Conservation (phyloP, 805 yeast genomes). For the Zygotorulaspora chibaensis region DNA sequence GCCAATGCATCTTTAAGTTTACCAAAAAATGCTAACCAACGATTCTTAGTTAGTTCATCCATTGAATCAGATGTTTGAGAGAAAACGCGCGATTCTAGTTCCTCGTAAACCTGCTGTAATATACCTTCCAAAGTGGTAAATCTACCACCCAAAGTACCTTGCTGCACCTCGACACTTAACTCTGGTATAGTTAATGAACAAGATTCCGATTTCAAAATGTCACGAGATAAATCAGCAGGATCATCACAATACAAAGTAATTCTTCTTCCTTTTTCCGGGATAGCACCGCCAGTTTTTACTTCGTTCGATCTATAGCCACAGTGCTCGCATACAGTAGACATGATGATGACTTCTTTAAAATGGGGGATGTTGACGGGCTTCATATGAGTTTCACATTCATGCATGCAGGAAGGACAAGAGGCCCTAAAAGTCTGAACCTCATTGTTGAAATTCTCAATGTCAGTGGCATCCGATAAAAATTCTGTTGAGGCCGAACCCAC, state of each 20-base stretch:
- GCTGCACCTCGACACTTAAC: conserved; percentile 80
- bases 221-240: conserved; percentile 83
- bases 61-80: conserved; percentile 86
- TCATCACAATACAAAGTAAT: conserved; percentile 75
- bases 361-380: conserved; percentile 95
- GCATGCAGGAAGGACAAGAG: conserved; percentile 81
- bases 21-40: conserved; percentile 79
- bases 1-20: conserved; percentile 71
- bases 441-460: conserved; percentile 77
- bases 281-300: conserved; percentile 97
- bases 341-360: conserved; percentile 92
- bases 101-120: conserved; percentile 82
- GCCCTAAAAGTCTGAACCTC: conserved; percentile 94
- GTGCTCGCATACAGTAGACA: conserved; percentile 87
- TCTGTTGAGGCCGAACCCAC: conserved; percentile 34
- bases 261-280: conserved; percentile 79
- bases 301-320: conserved; percentile 97
- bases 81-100: conserved; percentile 79
- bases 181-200: conserved; percentile 86
- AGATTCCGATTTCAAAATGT: conserved; percentile 89
- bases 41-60: conserved; percentile 69
- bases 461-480: conserved; percentile 65
- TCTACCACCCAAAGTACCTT: conserved; percentile 97
- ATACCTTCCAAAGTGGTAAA: conserved; percentile 97
- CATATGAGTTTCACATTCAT: conserved; percentile 88